phyloP scores from a whole-genome alignment of 345 rosid species.

The Gossypium ekmanianum region DNA sequence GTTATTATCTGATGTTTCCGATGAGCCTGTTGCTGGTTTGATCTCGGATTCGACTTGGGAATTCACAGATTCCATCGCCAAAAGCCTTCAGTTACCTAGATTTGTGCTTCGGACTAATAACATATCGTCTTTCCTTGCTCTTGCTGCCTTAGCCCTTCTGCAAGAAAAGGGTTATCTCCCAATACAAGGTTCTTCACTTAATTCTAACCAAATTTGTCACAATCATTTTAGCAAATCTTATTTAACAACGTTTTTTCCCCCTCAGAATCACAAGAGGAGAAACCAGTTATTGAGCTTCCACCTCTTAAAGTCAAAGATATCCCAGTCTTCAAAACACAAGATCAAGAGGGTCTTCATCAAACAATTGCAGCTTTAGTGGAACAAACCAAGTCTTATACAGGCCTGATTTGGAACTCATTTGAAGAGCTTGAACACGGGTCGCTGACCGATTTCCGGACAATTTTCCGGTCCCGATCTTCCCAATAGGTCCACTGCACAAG shows the following conservation, averaged over 20 bases:
- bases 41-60: constrained; percentile 43
- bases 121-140: constrained; percentile 28
- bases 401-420: constrained; percentile 49
- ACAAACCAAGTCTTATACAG: constrained; percentile 32
- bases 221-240: neutral
- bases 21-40: constrained; percentile 40
- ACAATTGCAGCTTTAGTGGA: constrained; percentile 21
- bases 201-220: neutral
- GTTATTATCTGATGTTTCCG: constrained; percentile 19
- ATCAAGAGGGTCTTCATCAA: constrained; percentile 19
- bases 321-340: constrained; percentile 29
- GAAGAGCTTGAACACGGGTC: constrained; percentile 41
- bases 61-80: constrained; percentile 30
- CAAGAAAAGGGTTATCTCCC: constrained; percentile 33
- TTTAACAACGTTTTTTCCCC: neutral
- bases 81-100: constrained; percentile 34
- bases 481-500: constrained; percentile 41
- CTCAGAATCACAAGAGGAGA: constrained; percentile 35
- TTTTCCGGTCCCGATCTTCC: constrained; percentile 34
- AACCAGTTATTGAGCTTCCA: constrained; percentile 37
- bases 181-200: constrained; percentile 23
- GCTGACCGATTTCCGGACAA: constrained; percentile 23
- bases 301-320: constrained; percentile 50
- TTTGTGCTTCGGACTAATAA: constrained; percentile 42
- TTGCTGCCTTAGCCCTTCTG: constrained; percentile 26